Base-by-base conservation (phyloP, 768 basidiomycete species). In the Termitomyces titanicus region DNA sequence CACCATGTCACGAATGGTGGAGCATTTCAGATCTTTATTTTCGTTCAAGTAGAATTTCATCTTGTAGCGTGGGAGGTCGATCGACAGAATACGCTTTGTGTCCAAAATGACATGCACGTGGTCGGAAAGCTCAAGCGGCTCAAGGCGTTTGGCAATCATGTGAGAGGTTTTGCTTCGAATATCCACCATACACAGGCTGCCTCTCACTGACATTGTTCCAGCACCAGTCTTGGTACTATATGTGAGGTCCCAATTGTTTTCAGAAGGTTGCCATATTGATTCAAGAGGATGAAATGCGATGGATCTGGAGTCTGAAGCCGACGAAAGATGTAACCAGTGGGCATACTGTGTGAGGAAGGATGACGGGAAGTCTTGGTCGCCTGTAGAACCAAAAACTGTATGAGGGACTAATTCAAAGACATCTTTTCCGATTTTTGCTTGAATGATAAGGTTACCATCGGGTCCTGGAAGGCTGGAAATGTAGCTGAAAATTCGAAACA, bases 1-100 rank as follows among this genome's bases (percentile, higher is more conserved):
- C 15, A 75, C 62, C 69, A 77, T 78, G 20, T 65, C 68, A 12
- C 72, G 71, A 33, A 78, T 65, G 37, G 76, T 77, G 9, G 55
- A 65, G 35, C 73, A 79, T 54, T 75, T 72, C 22, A 81, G 60
- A 24, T 67, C 61, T 15, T 64, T 61, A 2, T 62, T 62, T 0
- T 64, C 45, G 29, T 72, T 67, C 22, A 78, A 31, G 44, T 70
- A 71, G 50, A 82, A 81, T 0, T 70, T 66, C 8, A 81, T 62
- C 2, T 65, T 62, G 47, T 73, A 75, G 17, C 77, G 75, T 29
- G 76, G 77, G 5, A 81, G 61, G 0, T 63, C 53, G 37, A 73
- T 64, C 1, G 58, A 63, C 0, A 81, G 53, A 7, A 44, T 55
- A 11, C 33, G 34, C 2, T 29, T 37, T 11, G 15, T 22, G 18